Percentiles rank a stretch among this genome's conserved stretches.
Conservation (phyloP, 1,139 yeast genomes). For the Zhuliangozyma blackwelliae region DNA sequence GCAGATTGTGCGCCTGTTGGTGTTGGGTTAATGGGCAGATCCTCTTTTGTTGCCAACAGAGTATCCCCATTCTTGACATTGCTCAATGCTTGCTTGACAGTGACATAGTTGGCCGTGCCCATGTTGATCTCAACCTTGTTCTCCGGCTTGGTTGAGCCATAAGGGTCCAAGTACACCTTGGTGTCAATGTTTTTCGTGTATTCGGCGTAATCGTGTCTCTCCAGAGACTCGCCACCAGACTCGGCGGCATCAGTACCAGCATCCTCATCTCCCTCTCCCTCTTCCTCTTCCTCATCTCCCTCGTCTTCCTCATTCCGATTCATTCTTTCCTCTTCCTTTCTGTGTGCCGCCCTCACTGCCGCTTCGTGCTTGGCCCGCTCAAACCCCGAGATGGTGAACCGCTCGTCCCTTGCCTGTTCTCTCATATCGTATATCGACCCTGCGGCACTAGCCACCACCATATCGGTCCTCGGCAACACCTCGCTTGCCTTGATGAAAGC, state of each 20-base stretch:
- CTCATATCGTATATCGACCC: constrained; percentile 40
- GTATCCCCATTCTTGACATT: constrained; percentile 8
- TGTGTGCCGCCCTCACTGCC: not conserved
- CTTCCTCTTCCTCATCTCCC: constrained; percentile 1
- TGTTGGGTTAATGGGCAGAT: not conserved
- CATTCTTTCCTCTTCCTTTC: not conserved
- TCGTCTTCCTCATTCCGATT: constrained; percentile 1
- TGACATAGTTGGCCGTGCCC: constrained; percentile 4
- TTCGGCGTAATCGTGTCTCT: no score
- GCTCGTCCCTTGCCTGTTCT: constrained; percentile 32
- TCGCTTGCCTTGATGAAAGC: constrained; percentile 36
- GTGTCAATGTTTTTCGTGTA: constrained; percentile 1
- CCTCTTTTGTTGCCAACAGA: not conserved
- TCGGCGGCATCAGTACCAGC: not conserved
- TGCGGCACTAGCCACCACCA: constrained; percentile 50
- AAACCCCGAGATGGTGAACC: constrained; percentile 19
- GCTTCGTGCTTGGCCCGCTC: constrained; percentile 3
- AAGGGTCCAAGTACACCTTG: constrained; percentile 1
- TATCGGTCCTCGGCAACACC: constrained; percentile 38
- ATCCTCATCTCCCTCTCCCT: constrained; percentile 3
- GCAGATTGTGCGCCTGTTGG: not conserved
- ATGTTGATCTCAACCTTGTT: constrained; percentile 6
- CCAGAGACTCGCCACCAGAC: not conserved
- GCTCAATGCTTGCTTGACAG: constrained; percentile 10
- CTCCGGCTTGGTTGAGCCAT: not conserved